A percentile compares a stretch with the other conserved stretches of the same genome.
Conservation (phyloP, 306 rosid species). For the Medicago truncatula region MtrunA17r5.0-ANR NC_053046.1:26585501-26586000, state of each 20-base stretch:
- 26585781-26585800: constrained; percentile 26
- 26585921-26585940: not conserved
- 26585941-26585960: no score
- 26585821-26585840: constrained; percentile 15
- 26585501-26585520: constrained; percentile 7
- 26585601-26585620: constrained; percentile 35
- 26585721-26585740: constrained; percentile 1
- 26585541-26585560: constrained; percentile 24
- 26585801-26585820: constrained; percentile 26
- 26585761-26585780: constrained; percentile 23
- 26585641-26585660: constrained; percentile 26
- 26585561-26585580: constrained; percentile 31
- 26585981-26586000: no score
- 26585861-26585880: not conserved
- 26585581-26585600: not conserved
- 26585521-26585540: constrained; percentile 41
- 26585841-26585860: not conserved
- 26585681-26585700: constrained; percentile 5
- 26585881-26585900: not conserved
- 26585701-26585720: constrained; percentile 15
- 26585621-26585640: not conserved
- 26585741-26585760: constrained; percentile 7
- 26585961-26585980: no score
- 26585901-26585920: not conserved
- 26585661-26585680: constrained; percentile 8